Evolutionary conservation across 2,329 filamentous ascomycete genomes (phyloP), one percentile per base, ranked within the genome.

Genomic region (Cordyceps pruinosa): DNA sequence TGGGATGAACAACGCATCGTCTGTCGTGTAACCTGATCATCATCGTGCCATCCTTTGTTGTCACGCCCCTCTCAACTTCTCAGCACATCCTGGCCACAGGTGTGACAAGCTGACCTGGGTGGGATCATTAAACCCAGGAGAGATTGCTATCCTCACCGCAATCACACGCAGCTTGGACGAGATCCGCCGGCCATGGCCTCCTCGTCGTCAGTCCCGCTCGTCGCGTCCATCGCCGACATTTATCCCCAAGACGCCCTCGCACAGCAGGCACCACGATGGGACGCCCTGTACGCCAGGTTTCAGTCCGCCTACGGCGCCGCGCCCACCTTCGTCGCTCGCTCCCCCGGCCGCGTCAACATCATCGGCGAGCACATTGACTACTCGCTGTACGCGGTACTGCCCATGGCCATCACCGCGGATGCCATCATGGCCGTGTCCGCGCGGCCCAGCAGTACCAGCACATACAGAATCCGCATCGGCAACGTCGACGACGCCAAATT

Each of bases 341-440:
- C 92, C 56, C 94, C 94, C 1, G 94, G 94, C 59, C 84, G 94
- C 63, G 94, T 99, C 63, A 97, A 97, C 76, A 94, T 99, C 68
- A 97, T 99, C 69, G 94, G 94, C 72, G 94, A 99, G 80, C 94
- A 99, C 76, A 96, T 99, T 67, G 94, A 99, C 77, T 99, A 99
- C 76, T 96, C 90, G 15, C 83, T 99, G 21, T 99, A 97, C 77
- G 87, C 94, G 65, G 92, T 97, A 59, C 80, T 99, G 25, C 94
- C 94, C 53, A 97, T 97, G 85, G 94, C 93, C 61, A 91, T 97
- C 63, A 90, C 89, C 6, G 89, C 90, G 61, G 94, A 99, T 72
- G 87, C 91, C 58, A 81, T 99, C 59, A 82, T 99, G 67, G 94
- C 93, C 53, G 89, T 97, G 37, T 81, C 71, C 65, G 75, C 79